These are phyloP conservation scores for Candida sp. DNA, from an alignment of 1,139 yeast genomes.

Conservation along the genomic window DNA sequence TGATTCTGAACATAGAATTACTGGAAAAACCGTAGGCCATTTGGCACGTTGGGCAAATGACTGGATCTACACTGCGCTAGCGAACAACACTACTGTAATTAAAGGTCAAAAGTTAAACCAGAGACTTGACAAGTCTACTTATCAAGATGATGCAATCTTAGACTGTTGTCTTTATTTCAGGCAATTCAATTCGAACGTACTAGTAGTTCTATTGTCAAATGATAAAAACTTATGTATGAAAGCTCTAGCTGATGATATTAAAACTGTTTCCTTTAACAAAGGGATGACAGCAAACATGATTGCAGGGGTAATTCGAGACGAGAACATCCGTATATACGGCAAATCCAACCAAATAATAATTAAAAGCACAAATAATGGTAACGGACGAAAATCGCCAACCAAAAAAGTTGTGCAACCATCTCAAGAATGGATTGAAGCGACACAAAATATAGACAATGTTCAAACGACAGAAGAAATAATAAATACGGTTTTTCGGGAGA, in stretches of 20 bases:
- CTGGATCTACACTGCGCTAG: slow-evolving; percentile 71
- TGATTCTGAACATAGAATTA: slow-evolving; percentile 8
- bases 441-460: slow-evolving; percentile 5
- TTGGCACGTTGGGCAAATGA: slow-evolving; percentile 74
- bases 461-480: slow-evolving; percentile 7
- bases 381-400: not conserved
- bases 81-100: slow-evolving; percentile 47
- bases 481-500: slow-evolving; percentile 30
- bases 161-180: slow-evolving; percentile 78
- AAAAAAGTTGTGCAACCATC: slow-evolving; percentile 6
- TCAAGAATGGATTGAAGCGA: slow-evolving; percentile 9
- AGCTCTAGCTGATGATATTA: slow-evolving; percentile 64
- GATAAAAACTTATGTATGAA: slow-evolving; percentile 81
- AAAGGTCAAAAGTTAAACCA: slow-evolving; percentile 66
- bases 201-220: slow-evolving; percentile 70
- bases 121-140: slow-evolving; percentile 33
- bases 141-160: slow-evolving; percentile 77
- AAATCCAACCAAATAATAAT: slow-evolving; percentile 4
- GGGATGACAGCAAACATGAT: slow-evolving; percentile 62
- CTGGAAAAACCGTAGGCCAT: slow-evolving; percentile 41
- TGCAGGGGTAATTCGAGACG: slow-evolving; percentile 46
- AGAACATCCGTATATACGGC: slow-evolving; percentile 27
- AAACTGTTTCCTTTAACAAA: slow-evolving; percentile 62
- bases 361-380: slow-evolving; percentile 3
- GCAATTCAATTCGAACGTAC: slow-evolving; percentile 29